phyloP scores from a whole-genome alignment of 2,329 filamentous ascomycete genomes.

The Macrophomina pseudophaseolina region DNA sequence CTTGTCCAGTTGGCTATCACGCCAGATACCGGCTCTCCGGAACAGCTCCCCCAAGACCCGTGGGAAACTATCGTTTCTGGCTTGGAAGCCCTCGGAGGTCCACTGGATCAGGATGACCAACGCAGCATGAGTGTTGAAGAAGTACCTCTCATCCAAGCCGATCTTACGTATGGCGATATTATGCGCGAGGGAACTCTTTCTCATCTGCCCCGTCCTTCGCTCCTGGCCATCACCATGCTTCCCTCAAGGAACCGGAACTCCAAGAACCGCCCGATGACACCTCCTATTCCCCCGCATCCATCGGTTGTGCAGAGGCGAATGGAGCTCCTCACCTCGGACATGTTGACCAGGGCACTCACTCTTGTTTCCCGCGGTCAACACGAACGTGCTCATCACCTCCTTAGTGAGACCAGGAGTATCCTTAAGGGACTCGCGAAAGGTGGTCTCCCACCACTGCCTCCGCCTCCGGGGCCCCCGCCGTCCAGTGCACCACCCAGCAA shows the following conservation, averaged over 20 bases:
- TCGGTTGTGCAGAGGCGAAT: constrained; percentile 95
- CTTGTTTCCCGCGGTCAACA: constrained; percentile 90
- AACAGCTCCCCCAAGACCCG: constrained; percentile 86
- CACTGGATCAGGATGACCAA: constrained; percentile 83
- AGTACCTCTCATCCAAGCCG: constrained; percentile 91
- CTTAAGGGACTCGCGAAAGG: constrained; percentile 96
- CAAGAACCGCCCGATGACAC: constrained; percentile 58
- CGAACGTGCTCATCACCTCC: constrained; percentile 87
- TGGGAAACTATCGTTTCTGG: constrained; percentile 98
- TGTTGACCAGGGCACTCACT: constrained; percentile 90
- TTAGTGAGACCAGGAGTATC: constrained; percentile 93
- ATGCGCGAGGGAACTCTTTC: constrained; percentile 84
- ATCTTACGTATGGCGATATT: constrained; percentile 91
- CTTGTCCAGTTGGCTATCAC: constrained; percentile 92
- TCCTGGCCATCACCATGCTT: constrained; percentile 94
- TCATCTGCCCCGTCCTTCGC: constrained; percentile 84
- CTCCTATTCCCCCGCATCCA: constrained; percentile 92
- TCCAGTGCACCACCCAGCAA: constrained; percentile 47
- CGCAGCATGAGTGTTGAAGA: constrained; percentile 88
- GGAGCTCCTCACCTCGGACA: constrained; percentile 96
- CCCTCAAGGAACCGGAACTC: constrained; percentile 62
- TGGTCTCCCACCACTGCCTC: constrained; percentile 85
- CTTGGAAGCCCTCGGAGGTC: constrained; percentile 87
- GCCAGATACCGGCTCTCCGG: constrained; percentile 80
- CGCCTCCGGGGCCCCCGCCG: constrained; percentile 48